These are phyloP conservation scores for Umbelopsis sp. DNA, from an alignment of 371 early-diverging fungal species.

Conservation along the genomic window DNA sequence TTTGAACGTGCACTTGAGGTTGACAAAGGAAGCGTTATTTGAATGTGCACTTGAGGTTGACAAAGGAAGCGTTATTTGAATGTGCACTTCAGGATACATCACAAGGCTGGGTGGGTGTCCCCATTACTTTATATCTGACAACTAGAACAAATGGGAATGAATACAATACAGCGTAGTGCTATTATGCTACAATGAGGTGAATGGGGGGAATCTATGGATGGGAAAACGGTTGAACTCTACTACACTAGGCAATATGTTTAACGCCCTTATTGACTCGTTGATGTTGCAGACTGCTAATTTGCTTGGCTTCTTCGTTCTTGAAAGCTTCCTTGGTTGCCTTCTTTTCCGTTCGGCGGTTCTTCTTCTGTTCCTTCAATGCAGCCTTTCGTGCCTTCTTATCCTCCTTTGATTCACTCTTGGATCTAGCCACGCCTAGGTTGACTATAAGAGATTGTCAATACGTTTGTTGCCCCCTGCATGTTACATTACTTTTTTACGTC, in stretches of 20 bases:
- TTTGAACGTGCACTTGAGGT: no score
- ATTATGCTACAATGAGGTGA: conserved; percentile 13
- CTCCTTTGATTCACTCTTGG: conserved; percentile 79
- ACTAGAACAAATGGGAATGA: neutral
- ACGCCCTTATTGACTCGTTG: conserved; percentile 52
- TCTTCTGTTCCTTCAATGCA: conserved; percentile 79
- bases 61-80: no score
- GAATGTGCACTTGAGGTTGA: no score
- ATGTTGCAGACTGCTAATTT: conserved; percentile 54
- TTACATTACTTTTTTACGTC: conserved; percentile 7
- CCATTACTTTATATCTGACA: no score
- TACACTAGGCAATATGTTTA: conserved; percentile 41
- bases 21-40: no score
- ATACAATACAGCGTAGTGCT: conserved; percentile 10
- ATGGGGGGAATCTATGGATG: conserved; percentile 8
- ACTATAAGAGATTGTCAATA: conserved; percentile 22
- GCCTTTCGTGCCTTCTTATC: conserved; percentile 90
- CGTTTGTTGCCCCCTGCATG: neutral
- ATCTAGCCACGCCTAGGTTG: conserved; percentile 64
- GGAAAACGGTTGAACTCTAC: neutral
- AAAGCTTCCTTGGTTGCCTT: conserved; percentile 77
- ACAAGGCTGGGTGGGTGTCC: no score
- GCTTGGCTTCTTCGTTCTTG: conserved; percentile 64
- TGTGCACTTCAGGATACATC: no score
- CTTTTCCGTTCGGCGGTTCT: conserved; percentile 72